These are phyloP conservation scores for Rhizoctonia solani DNA, from an alignment of 1,284 basidiomycete species.

Conservation along the genomic window DNA sequence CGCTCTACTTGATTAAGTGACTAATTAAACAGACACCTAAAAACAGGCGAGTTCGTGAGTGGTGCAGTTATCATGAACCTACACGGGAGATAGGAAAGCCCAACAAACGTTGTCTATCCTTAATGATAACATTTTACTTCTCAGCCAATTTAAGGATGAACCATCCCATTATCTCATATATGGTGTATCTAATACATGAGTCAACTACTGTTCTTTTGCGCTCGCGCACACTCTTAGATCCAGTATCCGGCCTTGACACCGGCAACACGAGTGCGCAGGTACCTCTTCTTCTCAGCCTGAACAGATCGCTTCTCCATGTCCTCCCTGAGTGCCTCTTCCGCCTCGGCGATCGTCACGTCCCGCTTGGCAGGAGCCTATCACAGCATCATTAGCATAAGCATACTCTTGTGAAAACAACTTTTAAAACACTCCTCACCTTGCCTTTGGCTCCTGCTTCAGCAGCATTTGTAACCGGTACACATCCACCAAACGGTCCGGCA, in stretches of 20 bases:
- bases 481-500: slow-evolving; percentile 43
- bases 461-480: slow-evolving; percentile 39
- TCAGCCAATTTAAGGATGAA: too few species aligned
- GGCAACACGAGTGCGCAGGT: slow-evolving; percentile 6
- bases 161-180: too few species aligned
- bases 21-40: too few species aligned
- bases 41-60: too few species aligned
- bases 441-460: background rate
- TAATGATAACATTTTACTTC: too few species aligned
- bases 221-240: too few species aligned
- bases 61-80: too few species aligned
- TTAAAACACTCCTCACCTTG: background rate
- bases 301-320: background rate
- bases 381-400: background rate
- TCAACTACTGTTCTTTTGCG: too few species aligned
- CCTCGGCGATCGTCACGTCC: background rate
- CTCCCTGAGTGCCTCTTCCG: slow-evolving; percentile 2
- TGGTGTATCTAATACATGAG: background rate
- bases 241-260: slow-evolving; percentile 18
- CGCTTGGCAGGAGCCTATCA: background rate
- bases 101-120: too few species aligned
- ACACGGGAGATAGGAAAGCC: too few species aligned
- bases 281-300: background rate
- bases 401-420: background rate
- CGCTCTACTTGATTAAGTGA: too few species aligned